A percentile compares a stretch with the other conserved stretches of the same genome.
phyloP scores from a whole-genome alignment of 768 basidiomycete species.

The Boletus speciosus region DNA sequence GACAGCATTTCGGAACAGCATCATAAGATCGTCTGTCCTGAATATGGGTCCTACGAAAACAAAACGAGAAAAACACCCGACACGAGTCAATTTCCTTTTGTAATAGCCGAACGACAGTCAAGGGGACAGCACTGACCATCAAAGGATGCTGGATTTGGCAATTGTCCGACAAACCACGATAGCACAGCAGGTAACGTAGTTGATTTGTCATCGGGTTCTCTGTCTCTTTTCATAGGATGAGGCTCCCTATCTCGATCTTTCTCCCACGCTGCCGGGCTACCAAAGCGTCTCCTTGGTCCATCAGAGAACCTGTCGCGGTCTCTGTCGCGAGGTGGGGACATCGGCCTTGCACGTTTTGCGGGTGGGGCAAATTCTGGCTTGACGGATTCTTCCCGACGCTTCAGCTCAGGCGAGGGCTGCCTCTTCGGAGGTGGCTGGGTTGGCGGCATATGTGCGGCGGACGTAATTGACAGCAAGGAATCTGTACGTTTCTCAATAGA shows the following conservation, averaged over 20 bases:
- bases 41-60: constrained; percentile 73
- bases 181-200: constrained; percentile 54
- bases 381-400: constrained; percentile 42
- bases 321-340: constrained; percentile 48
- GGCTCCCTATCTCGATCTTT: constrained; percentile 43
- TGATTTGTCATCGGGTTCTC: constrained; percentile 48
- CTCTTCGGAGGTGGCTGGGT: constrained; percentile 26
- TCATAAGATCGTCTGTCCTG: constrained; percentile 86
- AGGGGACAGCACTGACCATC: constrained; percentile 59
- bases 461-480: constrained; percentile 32
- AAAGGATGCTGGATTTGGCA: constrained; percentile 72
- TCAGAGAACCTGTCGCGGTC: constrained; percentile 45
- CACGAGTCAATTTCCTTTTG: constrained; percentile 10
- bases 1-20: constrained; percentile 74
- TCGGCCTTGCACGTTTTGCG: constrained; percentile 43
- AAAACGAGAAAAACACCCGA: constrained; percentile 3
- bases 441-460: constrained; percentile 26
- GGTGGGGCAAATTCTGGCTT: constrained; percentile 39
- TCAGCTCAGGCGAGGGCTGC: constrained; percentile 33
- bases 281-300: constrained; percentile 37
- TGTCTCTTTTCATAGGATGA: constrained; percentile 37
- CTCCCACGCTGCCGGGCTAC: constrained; percentile 41
- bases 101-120: constrained; percentile 7
- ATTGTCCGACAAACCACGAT: constrained; percentile 78
- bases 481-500: constrained; percentile 36